Conservation (phyloP, 306 rosid genomes). For the Dalbergia oliveri region DNA sequence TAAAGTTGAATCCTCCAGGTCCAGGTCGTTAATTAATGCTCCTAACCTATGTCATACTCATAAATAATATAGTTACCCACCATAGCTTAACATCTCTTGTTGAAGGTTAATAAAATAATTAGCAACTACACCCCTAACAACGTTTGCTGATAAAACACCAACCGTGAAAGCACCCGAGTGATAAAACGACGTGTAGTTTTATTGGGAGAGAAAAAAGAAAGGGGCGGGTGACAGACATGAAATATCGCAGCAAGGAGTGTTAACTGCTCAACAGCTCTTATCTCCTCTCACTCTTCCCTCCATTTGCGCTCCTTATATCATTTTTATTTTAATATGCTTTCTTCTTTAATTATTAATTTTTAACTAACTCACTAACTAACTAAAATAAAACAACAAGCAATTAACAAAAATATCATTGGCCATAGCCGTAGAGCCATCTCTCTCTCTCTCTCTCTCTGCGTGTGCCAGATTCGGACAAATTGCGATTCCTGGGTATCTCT, state of each 20-base stretch:
- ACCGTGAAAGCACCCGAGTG: too few species aligned
- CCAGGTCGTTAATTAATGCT: too few species aligned
- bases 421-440: neutral
- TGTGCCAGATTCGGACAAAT: neutral
- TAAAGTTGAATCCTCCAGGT: too few species aligned
- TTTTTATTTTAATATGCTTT: neutral
- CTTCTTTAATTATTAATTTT: neutral
- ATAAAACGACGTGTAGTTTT: slow-evolving; percentile 6
- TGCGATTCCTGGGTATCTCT: neutral
- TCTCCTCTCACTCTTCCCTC: slow-evolving; percentile 39
- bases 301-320: slow-evolving; percentile 46
- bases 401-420: neutral
- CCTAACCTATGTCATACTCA: too few species aligned
- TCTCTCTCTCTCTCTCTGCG: neutral
- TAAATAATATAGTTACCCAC: too few species aligned
- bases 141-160: too few species aligned
- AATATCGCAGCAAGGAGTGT: slow-evolving; percentile 50
- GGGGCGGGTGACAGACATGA: slow-evolving; percentile 59
- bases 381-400: neutral
- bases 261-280: slow-evolving; percentile 35
- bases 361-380: neutral
- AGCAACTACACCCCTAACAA: too few species aligned
- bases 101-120: too few species aligned
- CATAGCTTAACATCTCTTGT: too few species aligned
- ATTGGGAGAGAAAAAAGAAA: neutral